These are phyloP conservation scores for Tarenaya hassleriana DNA, from an alignment of 345 rosid species.

Conservation along the genomic window DNA sequence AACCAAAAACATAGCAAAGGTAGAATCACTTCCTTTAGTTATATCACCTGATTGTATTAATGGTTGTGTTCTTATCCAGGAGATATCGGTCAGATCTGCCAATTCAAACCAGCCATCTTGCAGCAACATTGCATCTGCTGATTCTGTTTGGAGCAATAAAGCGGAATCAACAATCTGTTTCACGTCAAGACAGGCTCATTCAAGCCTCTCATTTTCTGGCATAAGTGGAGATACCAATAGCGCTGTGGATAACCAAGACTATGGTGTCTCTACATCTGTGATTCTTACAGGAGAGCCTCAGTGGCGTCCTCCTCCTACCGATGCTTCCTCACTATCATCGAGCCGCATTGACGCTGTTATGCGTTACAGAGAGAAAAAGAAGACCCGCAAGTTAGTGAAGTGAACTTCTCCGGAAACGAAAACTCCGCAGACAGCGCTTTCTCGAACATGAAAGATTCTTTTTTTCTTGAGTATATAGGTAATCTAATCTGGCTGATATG, in stretches of 20 bases:
- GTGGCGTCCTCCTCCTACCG: too few species aligned
- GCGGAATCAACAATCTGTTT: constrained; percentile 59
- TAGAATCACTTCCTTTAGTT: too few species aligned
- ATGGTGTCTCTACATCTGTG: constrained; percentile 55
- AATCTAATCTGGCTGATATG: too few species aligned
- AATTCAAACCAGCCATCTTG: constrained; percentile 50
- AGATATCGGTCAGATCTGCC: constrained; percentile 42
- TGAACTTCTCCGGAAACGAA: constrained; percentile 1
- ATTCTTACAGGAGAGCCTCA: constrained; percentile 70
- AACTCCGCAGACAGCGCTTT: too few species aligned
- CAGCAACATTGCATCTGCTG: constrained; percentile 63
- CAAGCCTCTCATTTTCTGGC: constrained; percentile 67
- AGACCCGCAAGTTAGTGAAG: constrained; percentile 74
- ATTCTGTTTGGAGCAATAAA: constrained; percentile 62
- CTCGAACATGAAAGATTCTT: too few species aligned
- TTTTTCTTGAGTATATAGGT: too few species aligned
- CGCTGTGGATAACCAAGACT: constrained; percentile 62
- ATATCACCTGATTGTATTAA: too few species aligned
- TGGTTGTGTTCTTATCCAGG: constrained; percentile 31
- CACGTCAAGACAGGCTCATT: constrained; percentile 37
- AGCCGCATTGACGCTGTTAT: constrained; percentile 54
- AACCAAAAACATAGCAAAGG: too few species aligned
- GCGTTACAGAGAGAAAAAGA: constrained; percentile 83
- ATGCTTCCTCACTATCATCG: constrained; percentile 36
- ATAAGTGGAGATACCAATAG: constrained; percentile 48